Evolutionary conservation across 2,329 filamentous ascomycete genomes (phyloP).

Genomic region (Pseudocercospora macadamiae): DNA sequence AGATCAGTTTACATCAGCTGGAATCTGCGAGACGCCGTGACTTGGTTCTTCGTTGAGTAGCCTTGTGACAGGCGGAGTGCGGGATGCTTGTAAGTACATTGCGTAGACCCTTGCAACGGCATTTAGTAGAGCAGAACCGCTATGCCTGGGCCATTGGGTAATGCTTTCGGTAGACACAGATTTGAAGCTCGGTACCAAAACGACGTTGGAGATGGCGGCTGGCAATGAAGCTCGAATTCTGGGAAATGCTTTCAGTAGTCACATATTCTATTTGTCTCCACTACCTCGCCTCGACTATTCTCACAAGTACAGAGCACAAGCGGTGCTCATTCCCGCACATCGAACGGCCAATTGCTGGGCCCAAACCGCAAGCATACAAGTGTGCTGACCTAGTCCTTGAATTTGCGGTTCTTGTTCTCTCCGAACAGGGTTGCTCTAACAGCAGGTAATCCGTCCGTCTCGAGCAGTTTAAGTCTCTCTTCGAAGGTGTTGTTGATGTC

Average conservation of each 20-base stretch:
- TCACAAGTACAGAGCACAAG: background rate
- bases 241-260: background rate
- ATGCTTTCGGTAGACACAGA: too few relatives aligned
- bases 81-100: too few relatives aligned
- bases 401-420: conserved; percentile 92
- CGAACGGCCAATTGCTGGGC: background rate
- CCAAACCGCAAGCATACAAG: background rate
- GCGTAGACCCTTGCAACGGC: too few relatives aligned
- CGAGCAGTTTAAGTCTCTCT: conserved; percentile 81
- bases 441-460: conserved; percentile 80
- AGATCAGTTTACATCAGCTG: too few relatives aligned
- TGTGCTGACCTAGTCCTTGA: conserved; percentile 70
- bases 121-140: too few relatives aligned
- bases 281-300: background rate
- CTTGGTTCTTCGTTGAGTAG: too few relatives aligned
- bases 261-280: background rate
- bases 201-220: too few relatives aligned
- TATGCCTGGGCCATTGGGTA: too few relatives aligned
- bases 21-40: too few relatives aligned
- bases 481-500: conserved; percentile 99
- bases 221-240: too few relatives aligned
- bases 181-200: too few relatives aligned
- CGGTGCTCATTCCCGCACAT: background rate
- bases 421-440: conserved; percentile 89
- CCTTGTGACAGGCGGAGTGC: too few relatives aligned